Evolutionary conservation across 371 early-diverging fungal species (phyloP).

Genomic region (Haplosporangium sp.): DNA sequence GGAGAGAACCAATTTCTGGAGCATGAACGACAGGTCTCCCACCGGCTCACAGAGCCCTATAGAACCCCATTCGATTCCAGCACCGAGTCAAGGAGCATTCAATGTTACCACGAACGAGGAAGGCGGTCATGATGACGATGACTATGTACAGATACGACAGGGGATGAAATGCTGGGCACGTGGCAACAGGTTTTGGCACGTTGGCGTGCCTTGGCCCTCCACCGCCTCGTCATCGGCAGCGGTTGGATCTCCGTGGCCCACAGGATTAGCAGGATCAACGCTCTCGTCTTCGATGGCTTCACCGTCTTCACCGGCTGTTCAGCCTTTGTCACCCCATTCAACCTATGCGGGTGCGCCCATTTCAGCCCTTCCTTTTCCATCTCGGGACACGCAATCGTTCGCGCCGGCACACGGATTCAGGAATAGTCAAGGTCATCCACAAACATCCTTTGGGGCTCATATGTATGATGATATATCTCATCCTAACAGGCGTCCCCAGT

Average conservation of each 20-base stretch:
- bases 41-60: slow-evolving; percentile 8
- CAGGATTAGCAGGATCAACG: slow-evolving; percentile 3
- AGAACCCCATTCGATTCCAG: background rate
- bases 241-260: slow-evolving; percentile 8
- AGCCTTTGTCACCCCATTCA: background rate
- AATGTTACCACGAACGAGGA: slow-evolving; percentile 20
- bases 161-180: slow-evolving; percentile 56
- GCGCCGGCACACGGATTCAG: background rate
- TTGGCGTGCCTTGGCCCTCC: slow-evolving; percentile 22
- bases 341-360: background rate
- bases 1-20: slow-evolving; percentile 23
- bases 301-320: slow-evolving; percentile 1
- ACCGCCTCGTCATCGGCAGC: slow-evolving; percentile 12
- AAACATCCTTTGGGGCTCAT: background rate
- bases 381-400: background rate
- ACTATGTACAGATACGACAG: slow-evolving; percentile 53
- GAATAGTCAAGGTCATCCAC: background rate
- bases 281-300: background rate
- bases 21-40: slow-evolving; percentile 9
- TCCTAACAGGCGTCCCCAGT: slow-evolving; percentile 1
- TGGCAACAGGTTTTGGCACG: slow-evolving; percentile 52
- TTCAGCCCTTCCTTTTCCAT: slow-evolving; percentile 3
- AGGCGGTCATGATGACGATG: slow-evolving; percentile 54
- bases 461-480: background rate
- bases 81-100: background rate